phyloP scores from a whole-genome alignment of 495 filamentous ascomycete genomes.

The Lophium mytilinum region DNA sequence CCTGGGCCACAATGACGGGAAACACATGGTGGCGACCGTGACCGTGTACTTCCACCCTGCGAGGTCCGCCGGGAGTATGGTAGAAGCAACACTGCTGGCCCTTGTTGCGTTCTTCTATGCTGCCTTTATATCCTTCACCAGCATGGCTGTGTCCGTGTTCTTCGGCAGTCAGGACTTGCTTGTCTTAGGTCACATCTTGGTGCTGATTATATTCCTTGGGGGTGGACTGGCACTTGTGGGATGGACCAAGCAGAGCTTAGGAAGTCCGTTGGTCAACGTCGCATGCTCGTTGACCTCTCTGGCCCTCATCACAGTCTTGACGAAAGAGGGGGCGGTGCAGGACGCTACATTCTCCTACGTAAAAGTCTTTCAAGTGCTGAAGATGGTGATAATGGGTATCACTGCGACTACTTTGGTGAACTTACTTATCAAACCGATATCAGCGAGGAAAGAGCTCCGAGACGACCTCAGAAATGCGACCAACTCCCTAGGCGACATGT shows the following conservation, averaged over 20 bases:
- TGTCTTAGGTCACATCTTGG: constrained; percentile 66
- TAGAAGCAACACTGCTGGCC: constrained; percentile 78
- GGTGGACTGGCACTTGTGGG: constrained; percentile 84
- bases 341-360: constrained; percentile 67
- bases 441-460: constrained; percentile 67
- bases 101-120: constrained; percentile 76
- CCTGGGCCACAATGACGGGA: constrained; percentile 83
- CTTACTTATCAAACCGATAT: constrained; percentile 70
- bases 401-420: constrained; percentile 66
- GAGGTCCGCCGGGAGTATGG: constrained; percentile 81
- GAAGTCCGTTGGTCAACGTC: constrained; percentile 81
- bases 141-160: constrained; percentile 77
- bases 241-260: constrained; percentile 83
- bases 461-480: constrained; percentile 68
- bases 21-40: constrained; percentile 89
- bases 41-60: constrained; percentile 98
- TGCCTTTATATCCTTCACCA: constrained; percentile 67
- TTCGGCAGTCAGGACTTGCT: constrained; percentile 60
- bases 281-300: constrained; percentile 86
- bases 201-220: constrained; percentile 80
- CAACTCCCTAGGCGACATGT: constrained; percentile 67
- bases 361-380: constrained; percentile 80
- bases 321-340: constrained; percentile 85
- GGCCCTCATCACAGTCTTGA: constrained; percentile 83
- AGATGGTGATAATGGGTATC: constrained; percentile 86